Base-by-base conservation (phyloP, 1,284 basidiomycete species). In the Cryptococcus maquisensis region DNA sequence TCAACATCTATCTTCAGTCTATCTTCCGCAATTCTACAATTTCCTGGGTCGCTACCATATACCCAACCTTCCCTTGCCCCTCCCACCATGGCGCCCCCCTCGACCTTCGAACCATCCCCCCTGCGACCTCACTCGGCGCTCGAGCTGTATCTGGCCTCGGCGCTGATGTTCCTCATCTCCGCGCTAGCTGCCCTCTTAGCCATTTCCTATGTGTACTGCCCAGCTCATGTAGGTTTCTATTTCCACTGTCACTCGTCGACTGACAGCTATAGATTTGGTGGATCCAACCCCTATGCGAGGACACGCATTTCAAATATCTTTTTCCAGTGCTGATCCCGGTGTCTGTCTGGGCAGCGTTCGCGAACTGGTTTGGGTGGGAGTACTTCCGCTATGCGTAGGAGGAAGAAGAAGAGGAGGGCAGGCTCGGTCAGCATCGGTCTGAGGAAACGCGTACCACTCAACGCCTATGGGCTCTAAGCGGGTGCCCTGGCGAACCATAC, bases 321-420 rank as follows among this genome's bases (percentile, higher is more conserved):
- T 68, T 80, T 13, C 76, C 92, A 13, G 77, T 95, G 41, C 79
- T 93, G 46, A 81, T 96, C 47, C 91, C 93, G 21, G 86, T 86
- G 16, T 84, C 81, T 15, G 81, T 86, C 35, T 92, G 90, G 76
- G 93, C 91, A 72, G 87, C 90, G 49, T 96, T 97, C 67, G 89
- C 91, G 41, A 96, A 96, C 68, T 97, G 93, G 93, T 89, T 92
- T 38, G 90, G 91, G 44, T 95, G 91, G 90, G 89, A 93, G 72
- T 94, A 90, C 73, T 95, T 90, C 73, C 84, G 86, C 44, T 91
- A 90, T 73, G 89, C 90, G 8, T 87, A 42, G 52, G 5, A 15
- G 10, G 23, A 37, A 7, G 9, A 46, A 3, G 18, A 43, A 43
- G 15, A 21, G 41, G 20, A 10, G 20, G n/a, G n/a, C n/a, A n/a